Base-by-base conservation (phyloP, 2,329 filamentous ascomycete species). In the Bisporella sp. region DNA sequence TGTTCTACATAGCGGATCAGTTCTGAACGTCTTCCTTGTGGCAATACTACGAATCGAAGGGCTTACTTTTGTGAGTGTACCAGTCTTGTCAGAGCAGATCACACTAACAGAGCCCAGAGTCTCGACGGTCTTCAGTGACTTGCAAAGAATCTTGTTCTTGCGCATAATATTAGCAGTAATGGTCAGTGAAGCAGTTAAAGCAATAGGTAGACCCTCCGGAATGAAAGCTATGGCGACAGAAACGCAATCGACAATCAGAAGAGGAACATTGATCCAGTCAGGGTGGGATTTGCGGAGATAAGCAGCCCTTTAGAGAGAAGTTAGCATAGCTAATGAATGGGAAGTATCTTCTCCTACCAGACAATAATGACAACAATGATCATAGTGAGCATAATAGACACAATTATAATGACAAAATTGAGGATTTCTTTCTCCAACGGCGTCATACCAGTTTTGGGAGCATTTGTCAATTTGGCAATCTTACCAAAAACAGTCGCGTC, bases 81-180 rank as follows among this genome's bases (percentile, higher is more conserved):
- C 86, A 0, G 85, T 89, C 70, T 89, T 89, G 64, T 89, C 86
- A 0, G 84, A 87, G 64, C 85, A 88, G 40, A 90, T 82, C 6
- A 87, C 78, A 0, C 82, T 85, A 1, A 89, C 85, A 0, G 82
- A 76, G 1, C 86, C 86, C 0, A 89, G 74, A 0, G 85, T 89
- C 67, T 89, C 86, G 0, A 89, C 85, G 0, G 86, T 89, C 68
- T 87, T 87, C 44, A 91, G 73, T 0, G 83, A 87, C 68, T 90
- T 90, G 79, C 85, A 89, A 6, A 90, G 75, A 41, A 90, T 82
- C 62, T 85, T 85, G 65, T 89, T 84, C 68, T 84, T 82, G 55
- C 76, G 76, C 87, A 91, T 89, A 58, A 87, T 76, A 56, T 85
- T 87, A 21, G 87, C 86, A 1, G 81, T 84, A 52, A 91, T 90